These are phyloP conservation scores for Colletotrichum destructivum DNA, from an alignment of 2,329 filamentous ascomycete genomes.

Conservation along the genomic window DNA sequence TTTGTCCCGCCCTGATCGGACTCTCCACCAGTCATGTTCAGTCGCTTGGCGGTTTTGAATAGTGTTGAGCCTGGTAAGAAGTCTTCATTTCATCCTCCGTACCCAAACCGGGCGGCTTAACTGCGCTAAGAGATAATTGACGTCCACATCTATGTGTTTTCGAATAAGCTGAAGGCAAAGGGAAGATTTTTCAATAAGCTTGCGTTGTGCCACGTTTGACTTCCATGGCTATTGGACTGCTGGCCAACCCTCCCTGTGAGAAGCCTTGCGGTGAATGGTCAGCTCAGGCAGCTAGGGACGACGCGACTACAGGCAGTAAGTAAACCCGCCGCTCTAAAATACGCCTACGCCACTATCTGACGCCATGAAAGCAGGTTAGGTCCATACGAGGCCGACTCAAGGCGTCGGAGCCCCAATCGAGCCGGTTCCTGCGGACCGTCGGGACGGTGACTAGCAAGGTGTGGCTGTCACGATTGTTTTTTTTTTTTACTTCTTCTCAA, in stretches of 20 bases:
- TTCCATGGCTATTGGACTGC: too few species aligned
- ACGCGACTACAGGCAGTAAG: neutral
- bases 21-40: too few species aligned
- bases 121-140: too few species aligned
- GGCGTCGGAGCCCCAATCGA: conserved; percentile 4
- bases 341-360: conserved; percentile 19
- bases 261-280: neutral
- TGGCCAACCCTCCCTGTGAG: neutral
- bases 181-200: neutral
- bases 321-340: neutral
- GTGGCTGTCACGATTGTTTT: too few species aligned
- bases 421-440: conserved; percentile 26
- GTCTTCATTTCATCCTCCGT: too few species aligned
- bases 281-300: neutral
- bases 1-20: neutral
- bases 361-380: neutral
- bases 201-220: neutral
- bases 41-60: too few species aligned
- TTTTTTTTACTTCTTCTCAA: neutral
- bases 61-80: too few species aligned
- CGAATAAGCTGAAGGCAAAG: neutral
- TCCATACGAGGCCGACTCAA: neutral
- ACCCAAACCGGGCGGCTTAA: neutral
- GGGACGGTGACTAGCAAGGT: neutral
- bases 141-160: too few species aligned